Evolutionary conservation across 2,329 filamentous ascomycete species (phyloP), one percentile per base, ranked within the genome.

Genomic region (Fusarium solani-melongenae): DNA sequence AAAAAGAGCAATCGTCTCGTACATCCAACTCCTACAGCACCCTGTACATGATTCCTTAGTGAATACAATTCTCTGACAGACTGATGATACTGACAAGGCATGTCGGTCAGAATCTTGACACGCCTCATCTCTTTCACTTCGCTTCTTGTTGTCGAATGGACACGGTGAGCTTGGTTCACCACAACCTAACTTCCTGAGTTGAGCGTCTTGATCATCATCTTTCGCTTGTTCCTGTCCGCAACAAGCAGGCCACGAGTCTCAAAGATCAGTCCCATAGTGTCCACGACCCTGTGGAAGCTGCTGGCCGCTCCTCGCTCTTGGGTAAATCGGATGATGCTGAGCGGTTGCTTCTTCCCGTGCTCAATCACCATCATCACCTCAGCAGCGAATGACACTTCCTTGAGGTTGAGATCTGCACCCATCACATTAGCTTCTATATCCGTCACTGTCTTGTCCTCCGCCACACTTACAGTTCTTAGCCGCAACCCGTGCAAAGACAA

Each of bases 221-320:
- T 92, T 73, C 87, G 86, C 82, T 91, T 92, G 62, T 83, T 84
- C 73, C 88, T 87, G 78, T 94, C 93, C 39, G 89, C 85, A 29
- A 98, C 90, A 33, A 97, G 83, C 75, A 95, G 84, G 29, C 87
- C 87, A 31, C 92, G 90, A 68, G 86, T 86, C 72, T 86, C 87
- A 80, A 97, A 91, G 17, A 94, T 89, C 22, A 89, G 86, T 73
- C 92, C 88, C 76, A 98, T 87, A 4, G 93, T 92, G 67, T 95
- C 92, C 29, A 97, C 89, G 11, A 98, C 93, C 79, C 91, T 92
- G 80, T 94, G 89, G 84, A 98, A 97, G 76, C 93, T 96, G 77
- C 93, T 96, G 39, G 94, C 95, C 2, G 96, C 95, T n/a, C 96
- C 96, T 66, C 92, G 92, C 79, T 96, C 94, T 79, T 98, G 95